Percentiles rank a stretch among this genome's conserved stretches.
Conservation (phyloP, 768 basidiomycete genomes). For the Tricholoma hemisulphureum region DNA sequence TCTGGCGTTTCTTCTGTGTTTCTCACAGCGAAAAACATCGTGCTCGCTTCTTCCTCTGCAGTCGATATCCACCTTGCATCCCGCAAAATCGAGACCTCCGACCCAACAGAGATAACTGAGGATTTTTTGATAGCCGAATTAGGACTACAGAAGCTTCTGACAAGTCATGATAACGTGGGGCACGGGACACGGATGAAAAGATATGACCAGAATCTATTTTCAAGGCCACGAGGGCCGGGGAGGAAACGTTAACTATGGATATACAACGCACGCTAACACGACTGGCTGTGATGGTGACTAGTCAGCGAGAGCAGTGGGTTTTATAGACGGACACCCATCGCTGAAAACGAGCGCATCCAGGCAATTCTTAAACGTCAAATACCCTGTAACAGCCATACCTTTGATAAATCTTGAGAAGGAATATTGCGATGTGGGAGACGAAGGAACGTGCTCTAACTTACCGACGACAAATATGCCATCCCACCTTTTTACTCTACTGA, state of each 20-base stretch:
- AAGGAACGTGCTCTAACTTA: too few relatives aligned
- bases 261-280: not conserved
- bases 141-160: slow-evolving; percentile 19
- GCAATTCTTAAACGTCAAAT: too few relatives aligned
- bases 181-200: slow-evolving; percentile 6
- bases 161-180: not conserved
- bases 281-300: too few relatives aligned
- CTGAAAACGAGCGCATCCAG: not conserved
- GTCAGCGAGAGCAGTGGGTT: too few relatives aligned
- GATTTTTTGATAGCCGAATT: slow-evolving; percentile 61
- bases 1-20: slow-evolving; percentile 60
- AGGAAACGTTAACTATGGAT: slow-evolving; percentile 42
- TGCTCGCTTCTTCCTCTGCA: slow-evolving; percentile 39
- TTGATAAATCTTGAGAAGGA: too few relatives aligned
- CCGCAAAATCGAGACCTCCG: slow-evolving; percentile 81
- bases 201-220: slow-evolving; percentile 53
- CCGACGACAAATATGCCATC: too few relatives aligned
- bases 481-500: too few relatives aligned
- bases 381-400: too few relatives aligned
- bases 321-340: not conserved
- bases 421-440: too few relatives aligned
- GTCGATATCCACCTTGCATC: slow-evolving; percentile 40
- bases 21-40: slow-evolving; percentile 51
- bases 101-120: slow-evolving; percentile 70
- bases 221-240: slow-evolving; percentile 66